phyloP scores from a whole-genome alignment of 345 rosid genomes.

The Sonneratia caseolaris region DNA sequence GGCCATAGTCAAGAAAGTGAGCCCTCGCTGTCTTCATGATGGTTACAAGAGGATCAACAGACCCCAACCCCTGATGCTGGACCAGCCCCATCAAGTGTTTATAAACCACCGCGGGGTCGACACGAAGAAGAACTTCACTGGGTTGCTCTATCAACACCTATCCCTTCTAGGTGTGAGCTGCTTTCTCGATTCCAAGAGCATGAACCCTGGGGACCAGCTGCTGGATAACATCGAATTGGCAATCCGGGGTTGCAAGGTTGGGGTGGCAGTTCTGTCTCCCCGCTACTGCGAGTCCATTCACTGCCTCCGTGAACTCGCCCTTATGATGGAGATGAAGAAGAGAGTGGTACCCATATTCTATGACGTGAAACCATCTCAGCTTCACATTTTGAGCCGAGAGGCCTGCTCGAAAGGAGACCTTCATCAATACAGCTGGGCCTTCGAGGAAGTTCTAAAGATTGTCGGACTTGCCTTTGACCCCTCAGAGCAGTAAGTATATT shows the following conservation, averaged over 20 bases:
- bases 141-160: slow-evolving; percentile 48
- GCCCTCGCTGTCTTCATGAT: slow-evolving; percentile 3
- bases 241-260: slow-evolving; percentile 40
- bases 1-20: too few relatives aligned
- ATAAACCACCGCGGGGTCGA: slow-evolving; percentile 78
- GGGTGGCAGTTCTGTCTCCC: slow-evolving; percentile 74
- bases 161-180: slow-evolving; percentile 27
- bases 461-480: slow-evolving; percentile 86
- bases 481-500: slow-evolving; percentile 34
- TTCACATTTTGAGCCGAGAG: slow-evolving; percentile 29
- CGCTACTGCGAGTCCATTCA: slow-evolving; percentile 61
- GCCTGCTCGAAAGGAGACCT: slow-evolving; percentile 24
- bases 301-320: slow-evolving; percentile 71
- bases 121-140: slow-evolving; percentile 64
- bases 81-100: slow-evolving; percentile 45
- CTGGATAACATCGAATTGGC: slow-evolving; percentile 45
- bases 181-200: slow-evolving; percentile 65
- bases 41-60: not conserved
- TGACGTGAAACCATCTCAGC: slow-evolving; percentile 73
- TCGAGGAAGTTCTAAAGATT: slow-evolving; percentile 60
- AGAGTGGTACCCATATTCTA: slow-evolving; percentile 69
- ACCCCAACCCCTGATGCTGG: slow-evolving; percentile 5
- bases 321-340: slow-evolving; percentile 57
- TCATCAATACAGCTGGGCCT: slow-evolving; percentile 36
- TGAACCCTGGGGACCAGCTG: slow-evolving; percentile 71